These are phyloP conservation scores for Solanum hybrid DNA, from an alignment of 305 asterid species.

Conservation along the genomic window DNA sequence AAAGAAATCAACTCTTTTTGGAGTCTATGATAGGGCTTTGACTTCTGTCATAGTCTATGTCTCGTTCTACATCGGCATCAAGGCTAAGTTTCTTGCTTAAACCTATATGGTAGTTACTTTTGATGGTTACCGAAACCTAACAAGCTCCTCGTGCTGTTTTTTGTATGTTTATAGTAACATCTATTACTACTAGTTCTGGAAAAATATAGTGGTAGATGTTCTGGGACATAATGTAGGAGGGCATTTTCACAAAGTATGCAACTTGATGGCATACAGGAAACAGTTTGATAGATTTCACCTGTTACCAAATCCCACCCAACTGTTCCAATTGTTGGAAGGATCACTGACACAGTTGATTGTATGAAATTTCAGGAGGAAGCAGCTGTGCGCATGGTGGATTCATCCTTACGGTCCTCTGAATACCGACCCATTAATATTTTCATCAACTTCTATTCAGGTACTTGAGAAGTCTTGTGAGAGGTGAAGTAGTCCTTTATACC, in stretches of 20 bases:
- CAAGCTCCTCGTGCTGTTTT: not conserved
- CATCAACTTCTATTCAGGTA: constrained; percentile 88
- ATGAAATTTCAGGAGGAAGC: constrained; percentile 66
- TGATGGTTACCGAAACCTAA: not conserved
- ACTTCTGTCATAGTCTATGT: not conserved
- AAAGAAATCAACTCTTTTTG: not conserved
- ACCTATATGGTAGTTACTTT: not conserved
- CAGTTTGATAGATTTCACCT: not conserved
- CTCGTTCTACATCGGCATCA: not conserved
- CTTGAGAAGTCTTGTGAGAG: not conserved
- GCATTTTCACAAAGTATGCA: not conserved
- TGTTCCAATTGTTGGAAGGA: constrained; percentile 1
- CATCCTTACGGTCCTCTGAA: constrained; percentile 54
- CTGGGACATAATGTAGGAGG: not conserved
- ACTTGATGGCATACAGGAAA: not conserved
- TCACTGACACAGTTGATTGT: constrained; percentile 1
- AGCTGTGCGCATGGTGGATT: constrained; percentile 79
- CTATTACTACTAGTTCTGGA: not conserved
- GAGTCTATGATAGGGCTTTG: not conserved
- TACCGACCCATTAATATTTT: constrained; percentile 83
- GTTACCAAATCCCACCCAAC: not conserved
- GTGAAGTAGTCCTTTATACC: not conserved
- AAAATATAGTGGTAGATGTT: not conserved
- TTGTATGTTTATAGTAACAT: not conserved
- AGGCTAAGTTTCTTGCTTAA: not conserved